These are phyloP conservation scores for Sclerotinia trifoliorum DNA, from an alignment of 2,329 filamentous ascomycete species.

Conservation along the genomic window DNA sequence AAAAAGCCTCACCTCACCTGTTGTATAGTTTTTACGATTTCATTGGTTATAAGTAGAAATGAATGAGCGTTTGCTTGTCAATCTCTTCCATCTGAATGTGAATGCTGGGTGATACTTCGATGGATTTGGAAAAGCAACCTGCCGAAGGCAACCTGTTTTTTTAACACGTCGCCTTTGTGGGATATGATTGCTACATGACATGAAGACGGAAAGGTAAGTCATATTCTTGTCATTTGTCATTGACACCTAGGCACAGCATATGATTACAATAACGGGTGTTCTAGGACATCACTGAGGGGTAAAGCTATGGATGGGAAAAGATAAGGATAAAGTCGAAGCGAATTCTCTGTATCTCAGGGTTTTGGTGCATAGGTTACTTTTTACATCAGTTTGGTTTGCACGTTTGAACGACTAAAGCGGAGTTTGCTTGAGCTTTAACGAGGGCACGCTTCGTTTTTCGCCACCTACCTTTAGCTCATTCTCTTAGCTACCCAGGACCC, in stretches of 20 bases:
- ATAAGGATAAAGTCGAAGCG: slow-evolving; percentile 19
- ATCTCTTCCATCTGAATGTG: slow-evolving; percentile 27
- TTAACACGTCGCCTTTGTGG: slow-evolving; percentile 27
- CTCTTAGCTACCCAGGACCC: not conserved
- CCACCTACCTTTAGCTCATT: not conserved
- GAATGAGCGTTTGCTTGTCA: slow-evolving; percentile 31
- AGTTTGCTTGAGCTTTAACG: slow-evolving; percentile 2
- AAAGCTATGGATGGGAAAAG: not conserved
- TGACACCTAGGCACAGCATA: slow-evolving; percentile 12
- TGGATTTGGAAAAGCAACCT: slow-evolving; percentile 21
- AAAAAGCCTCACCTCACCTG: slow-evolving; percentile 25
- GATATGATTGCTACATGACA: slow-evolving; percentile 28
- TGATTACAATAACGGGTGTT: slow-evolving; percentile 13
- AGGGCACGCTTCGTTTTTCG: not conserved
- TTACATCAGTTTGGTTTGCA: not conserved
- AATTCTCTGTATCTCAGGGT: slow-evolving; percentile 3
- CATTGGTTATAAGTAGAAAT: slow-evolving; percentile 30
- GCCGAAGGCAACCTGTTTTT: slow-evolving; percentile 24
- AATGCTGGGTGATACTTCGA: slow-evolving; percentile 20
- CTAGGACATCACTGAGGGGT: slow-evolving; percentile 9
- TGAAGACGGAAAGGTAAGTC: slow-evolving; percentile 29
- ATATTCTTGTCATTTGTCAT: slow-evolving; percentile 25
- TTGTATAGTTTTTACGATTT: slow-evolving; percentile 30
- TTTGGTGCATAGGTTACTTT: slow-evolving; percentile 19
- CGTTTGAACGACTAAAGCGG: not conserved